Evolutionary conservation across 257 asterid species (phyloP).

Genomic region (Prunella vulgaris): DNA sequence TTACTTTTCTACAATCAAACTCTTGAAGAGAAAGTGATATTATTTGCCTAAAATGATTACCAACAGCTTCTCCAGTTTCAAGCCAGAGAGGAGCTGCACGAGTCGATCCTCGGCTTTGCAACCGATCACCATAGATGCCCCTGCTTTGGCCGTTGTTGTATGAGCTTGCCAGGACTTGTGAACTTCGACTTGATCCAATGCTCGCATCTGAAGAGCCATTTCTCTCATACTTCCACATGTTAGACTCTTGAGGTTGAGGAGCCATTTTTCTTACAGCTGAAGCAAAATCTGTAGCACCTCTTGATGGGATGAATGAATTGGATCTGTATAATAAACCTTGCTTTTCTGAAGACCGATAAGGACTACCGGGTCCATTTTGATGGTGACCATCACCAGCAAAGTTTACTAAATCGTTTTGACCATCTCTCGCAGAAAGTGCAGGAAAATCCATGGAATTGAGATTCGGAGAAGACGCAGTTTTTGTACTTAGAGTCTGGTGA

Average conservation of each 20-base stretch:
- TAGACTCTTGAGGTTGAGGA: constrained; percentile 74
- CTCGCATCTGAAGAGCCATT: constrained; percentile 59
- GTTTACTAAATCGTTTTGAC: constrained; percentile 44
- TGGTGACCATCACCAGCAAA: constrained; percentile 51
- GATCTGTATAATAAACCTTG: constrained; percentile 55
- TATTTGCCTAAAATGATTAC: constrained; percentile 47
- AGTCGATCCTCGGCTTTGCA: constrained; percentile 60
- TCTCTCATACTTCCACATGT: constrained; percentile 77
- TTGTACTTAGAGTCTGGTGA: constrained; percentile 53
- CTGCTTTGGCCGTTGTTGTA: constrained; percentile 57
- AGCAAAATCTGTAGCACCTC: constrained; percentile 88
- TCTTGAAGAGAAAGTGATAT: constrained; percentile 21
- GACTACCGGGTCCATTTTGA: constrained; percentile 36
- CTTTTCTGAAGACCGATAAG: constrained; percentile 56
- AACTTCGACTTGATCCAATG: constrained; percentile 81
- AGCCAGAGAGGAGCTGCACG: constrained; percentile 83
- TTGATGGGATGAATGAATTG: constrained; percentile 55
- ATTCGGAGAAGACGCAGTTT: constrained; percentile 66
- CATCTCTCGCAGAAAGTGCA: constrained; percentile 66
- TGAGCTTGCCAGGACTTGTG: constrained; percentile 65
- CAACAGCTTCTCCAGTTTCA: constrained; percentile 97
- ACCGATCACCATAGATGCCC: constrained; percentile 50
- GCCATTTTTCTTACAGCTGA: constrained; percentile 82
- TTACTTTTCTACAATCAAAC: constrained; percentile 18
- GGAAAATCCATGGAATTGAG: constrained; percentile 80